phyloP scores from a whole-genome alignment of 768 basidiomycete species.

The Pholiota conissans region DNA sequence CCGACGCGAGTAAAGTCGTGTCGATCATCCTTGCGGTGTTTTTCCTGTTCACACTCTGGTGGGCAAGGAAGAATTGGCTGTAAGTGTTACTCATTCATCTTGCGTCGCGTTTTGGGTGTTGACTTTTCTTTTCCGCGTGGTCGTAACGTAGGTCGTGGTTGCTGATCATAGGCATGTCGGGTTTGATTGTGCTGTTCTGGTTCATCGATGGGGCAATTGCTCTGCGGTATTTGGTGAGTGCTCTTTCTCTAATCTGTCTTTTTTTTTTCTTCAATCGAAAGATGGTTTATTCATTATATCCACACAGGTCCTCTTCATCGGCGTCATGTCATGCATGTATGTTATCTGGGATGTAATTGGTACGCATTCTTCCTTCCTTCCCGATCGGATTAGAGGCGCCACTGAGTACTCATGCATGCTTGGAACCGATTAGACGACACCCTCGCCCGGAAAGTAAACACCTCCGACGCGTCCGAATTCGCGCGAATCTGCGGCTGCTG shows the following conservation, averaged over 20 bases:
- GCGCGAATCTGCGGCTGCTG: constrained; percentile 85
- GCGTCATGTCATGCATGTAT: constrained; percentile 86
- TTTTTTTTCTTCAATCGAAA: too few species aligned
- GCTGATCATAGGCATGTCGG: constrained; percentile 77
- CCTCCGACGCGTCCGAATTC: constrained; percentile 86
- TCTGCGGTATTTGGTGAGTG: constrained; percentile 70
- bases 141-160: constrained; percentile 62
- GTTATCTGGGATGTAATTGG: constrained; percentile 88
- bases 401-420: not conserved
- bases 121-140: not conserved
- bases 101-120: not conserved
- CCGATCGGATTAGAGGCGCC: not conserved
- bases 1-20: constrained; percentile 85
- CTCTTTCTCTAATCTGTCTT: not conserved
- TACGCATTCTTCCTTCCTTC: constrained; percentile 25
- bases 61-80: constrained; percentile 78
- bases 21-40: constrained; percentile 79
- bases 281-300: too few species aligned
- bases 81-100: constrained; percentile 33
- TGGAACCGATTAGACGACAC: constrained; percentile 68
- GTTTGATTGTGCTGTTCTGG: constrained; percentile 81
- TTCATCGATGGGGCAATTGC: constrained; percentile 75
- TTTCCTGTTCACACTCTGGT: constrained; percentile 88
- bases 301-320: constrained; percentile 73
- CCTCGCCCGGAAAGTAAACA: constrained; percentile 78